phyloP scores from a whole-genome alignment of 768 basidiomycete species.

The Rhodosporidiobolus sp. region DNA sequence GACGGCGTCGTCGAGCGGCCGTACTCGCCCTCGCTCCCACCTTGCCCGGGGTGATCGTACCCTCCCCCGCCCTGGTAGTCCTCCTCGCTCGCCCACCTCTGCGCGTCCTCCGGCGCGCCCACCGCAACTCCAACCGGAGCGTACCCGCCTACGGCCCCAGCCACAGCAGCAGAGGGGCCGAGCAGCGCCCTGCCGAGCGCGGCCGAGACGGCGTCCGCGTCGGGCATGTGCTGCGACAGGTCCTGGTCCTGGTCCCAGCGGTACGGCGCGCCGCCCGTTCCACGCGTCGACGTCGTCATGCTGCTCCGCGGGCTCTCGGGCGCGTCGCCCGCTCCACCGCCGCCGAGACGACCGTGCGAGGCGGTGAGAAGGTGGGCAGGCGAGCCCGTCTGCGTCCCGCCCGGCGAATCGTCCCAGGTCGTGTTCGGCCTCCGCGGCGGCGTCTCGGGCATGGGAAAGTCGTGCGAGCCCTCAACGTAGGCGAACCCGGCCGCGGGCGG shows the following conservation, averaged over 20 bases:
- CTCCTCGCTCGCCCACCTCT: not conserved
- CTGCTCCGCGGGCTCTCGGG: not conserved
- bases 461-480: not conserved
- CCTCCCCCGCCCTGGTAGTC: no score
- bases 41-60: no score
- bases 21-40: no score
- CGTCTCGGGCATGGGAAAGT: not conserved
- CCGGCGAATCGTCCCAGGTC: not conserved
- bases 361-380: not conserved
- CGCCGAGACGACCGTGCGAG: not conserved
- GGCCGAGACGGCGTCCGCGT: not conserved
- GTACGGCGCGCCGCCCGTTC: conserved; percentile 15
- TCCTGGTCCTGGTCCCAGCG: conserved; percentile 3
- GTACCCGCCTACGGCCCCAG: not conserved
- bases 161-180: not conserved
- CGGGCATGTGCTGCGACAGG: not conserved
- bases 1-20: not conserved
- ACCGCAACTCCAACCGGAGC: not conserved
- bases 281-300: conserved; percentile 4
- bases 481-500: not conserved
- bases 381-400: not conserved
- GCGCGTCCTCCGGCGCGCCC: not conserved
- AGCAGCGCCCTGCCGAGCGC: conserved; percentile 12
- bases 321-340: not conserved
- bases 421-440: conserved; percentile 1